Evolutionary conservation across 1,284 basidiomycete species (phyloP), one percentile per base, ranked within the genome.

Genomic region (Testicularia cyperi): DNA sequence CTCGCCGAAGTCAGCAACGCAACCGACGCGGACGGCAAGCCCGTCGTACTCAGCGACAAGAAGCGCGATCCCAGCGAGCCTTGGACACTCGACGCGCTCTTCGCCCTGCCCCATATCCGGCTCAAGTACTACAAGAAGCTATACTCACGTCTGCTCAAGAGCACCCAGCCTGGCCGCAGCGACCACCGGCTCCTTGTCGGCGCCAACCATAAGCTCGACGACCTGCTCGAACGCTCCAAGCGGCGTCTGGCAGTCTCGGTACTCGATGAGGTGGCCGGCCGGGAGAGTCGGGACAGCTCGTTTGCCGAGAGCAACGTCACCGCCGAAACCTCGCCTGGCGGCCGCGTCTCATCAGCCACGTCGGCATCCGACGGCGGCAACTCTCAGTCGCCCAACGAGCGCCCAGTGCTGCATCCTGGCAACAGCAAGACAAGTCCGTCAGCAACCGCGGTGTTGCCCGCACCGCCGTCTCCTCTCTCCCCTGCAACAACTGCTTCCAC

Each of bases 101-200:
- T 97, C 79, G 79, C 88, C 6, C 82, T 96, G 5, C 94, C 94
- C 0, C 87, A 86, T 69, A 80, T 81, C 13, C 84, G 94, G 21
- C 79, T 98, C 46, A 86, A 86, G 65, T 97, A 97, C 78, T 98
- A 96, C 81, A 87, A 86, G 75, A 92, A 88, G 77, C 82, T 98
- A 1, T 98, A 98, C 72, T 82, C 84, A 33, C 85, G 88, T 31
- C 79, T 98, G 25, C 79, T 97, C 46, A 91, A 88, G 78, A 90
- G 86, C 72, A 94, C 91, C 1, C 84, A 85, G 28, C 86, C 89
- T 6, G 92, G 92, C 12, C 82, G 87, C 66, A 90, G 86, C 62
- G 94, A 97, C 75, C 87, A 97, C 74, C 82, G 83, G 20, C 79
- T 96, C 25, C 81, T 98, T 15, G 80, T 87, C 0, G 83, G 83